Conservation (phyloP, 192 early-diverging fungal genomes). For the Coemansia sp. region DNA sequence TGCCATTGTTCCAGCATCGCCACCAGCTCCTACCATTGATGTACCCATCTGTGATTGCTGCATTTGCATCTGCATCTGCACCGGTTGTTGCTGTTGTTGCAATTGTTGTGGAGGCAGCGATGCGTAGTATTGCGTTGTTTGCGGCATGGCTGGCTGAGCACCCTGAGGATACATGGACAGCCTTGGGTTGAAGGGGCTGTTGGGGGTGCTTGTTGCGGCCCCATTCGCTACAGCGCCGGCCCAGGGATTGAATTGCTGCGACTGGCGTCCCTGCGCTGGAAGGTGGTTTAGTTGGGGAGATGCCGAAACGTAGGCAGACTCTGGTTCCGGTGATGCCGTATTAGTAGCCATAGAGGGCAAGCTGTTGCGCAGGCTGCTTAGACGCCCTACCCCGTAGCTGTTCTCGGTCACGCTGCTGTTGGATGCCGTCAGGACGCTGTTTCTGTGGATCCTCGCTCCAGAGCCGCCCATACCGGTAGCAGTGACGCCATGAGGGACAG, state of each 20-base stretch:
- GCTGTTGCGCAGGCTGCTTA: conserved; percentile 5
- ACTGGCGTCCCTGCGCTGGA: background rate
- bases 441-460: background rate
- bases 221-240: conserved; percentile 8
- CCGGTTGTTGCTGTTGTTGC: conserved; percentile 13
- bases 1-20: background rate
- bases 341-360: background rate
- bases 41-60: background rate
- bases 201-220: conserved; percentile 1
- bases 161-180: conserved; percentile 13
- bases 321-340: background rate
- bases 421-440: background rate
- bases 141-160: background rate
- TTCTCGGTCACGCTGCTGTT: background rate
- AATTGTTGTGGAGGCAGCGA: conserved; percentile 11
- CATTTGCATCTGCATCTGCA: background rate
- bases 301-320: background rate
- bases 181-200: conserved; percentile 5
- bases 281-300: background rate
- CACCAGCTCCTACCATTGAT: conserved; percentile 2
- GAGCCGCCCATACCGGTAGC: background rate
- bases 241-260: conserved; percentile 19
- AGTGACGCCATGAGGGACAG: conserved; percentile 4
- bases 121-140: background rate
- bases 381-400: background rate